Conservation (phyloP, 306 rosid species). For the Castanea sativa region DNA sequence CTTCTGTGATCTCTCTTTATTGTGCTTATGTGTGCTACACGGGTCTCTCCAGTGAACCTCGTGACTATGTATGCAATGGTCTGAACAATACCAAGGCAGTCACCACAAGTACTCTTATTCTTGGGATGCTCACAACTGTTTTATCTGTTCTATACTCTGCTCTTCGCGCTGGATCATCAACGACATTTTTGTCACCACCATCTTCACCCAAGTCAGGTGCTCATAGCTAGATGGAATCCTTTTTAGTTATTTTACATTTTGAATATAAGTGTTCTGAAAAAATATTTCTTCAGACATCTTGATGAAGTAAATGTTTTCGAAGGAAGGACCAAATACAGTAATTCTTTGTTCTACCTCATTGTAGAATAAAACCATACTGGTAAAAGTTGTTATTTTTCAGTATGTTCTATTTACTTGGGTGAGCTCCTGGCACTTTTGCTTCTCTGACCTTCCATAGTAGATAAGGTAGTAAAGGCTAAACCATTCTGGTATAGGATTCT, state of each 20-base stretch:
- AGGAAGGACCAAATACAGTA: not conserved
- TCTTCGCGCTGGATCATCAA: constrained; percentile 94
- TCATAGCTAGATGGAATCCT: constrained; percentile 16
- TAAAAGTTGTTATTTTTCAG: not conserved
- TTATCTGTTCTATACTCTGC: constrained; percentile 93
- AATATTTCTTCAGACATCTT: not conserved
- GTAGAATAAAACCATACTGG: not conserved
- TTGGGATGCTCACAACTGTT: constrained; percentile 87
- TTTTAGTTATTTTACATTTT: not conserved
- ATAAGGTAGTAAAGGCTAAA: not conserved
- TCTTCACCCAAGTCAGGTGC: constrained; percentile 80
- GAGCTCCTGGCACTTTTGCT: not conserved
- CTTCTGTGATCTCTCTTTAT: constrained; percentile 86
- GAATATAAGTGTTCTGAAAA: not conserved
- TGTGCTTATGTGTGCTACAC: constrained; percentile 92
- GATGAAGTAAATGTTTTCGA: not conserved
- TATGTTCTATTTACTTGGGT: not conserved
- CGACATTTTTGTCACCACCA: constrained; percentile 80
- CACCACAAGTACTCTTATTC: constrained; percentile 62
- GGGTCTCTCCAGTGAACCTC: constrained; percentile 91
- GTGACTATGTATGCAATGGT: constrained; percentile 77
- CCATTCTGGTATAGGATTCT: not conserved
- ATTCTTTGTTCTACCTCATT: not conserved
- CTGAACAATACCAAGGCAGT: constrained; percentile 75
- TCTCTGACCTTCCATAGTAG: not conserved